A percentile compares a stretch with the other conserved stretches of the same genome.
Conservation (phyloP, 345 rosid genomes). For the Excoecaria agallocha region DNA sequence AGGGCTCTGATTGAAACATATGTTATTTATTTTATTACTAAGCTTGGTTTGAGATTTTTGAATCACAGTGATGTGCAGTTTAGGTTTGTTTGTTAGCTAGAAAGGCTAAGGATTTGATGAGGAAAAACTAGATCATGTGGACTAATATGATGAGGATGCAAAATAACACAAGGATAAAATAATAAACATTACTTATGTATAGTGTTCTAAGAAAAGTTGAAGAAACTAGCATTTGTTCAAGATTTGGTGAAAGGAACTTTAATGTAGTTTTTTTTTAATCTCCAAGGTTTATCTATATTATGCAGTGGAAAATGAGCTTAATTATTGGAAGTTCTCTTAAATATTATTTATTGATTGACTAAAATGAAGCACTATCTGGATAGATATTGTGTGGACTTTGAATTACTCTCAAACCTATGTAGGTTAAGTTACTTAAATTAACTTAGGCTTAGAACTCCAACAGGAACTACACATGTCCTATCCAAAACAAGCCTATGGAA, state of each 20-base stretch:
- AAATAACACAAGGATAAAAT: neutral
- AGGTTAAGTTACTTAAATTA: neutral
- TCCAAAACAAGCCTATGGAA: neutral
- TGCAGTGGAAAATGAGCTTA: neutral
- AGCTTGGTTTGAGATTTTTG: neutral
- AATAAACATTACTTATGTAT: neutral
- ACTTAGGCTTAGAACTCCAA: neutral
- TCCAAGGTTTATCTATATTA: neutral
- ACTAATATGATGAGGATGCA: neutral
- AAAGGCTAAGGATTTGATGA: too few relatives aligned
- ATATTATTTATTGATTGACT: neutral
- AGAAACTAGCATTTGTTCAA: neutral
- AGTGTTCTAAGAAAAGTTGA: neutral
- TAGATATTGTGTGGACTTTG: neutral
- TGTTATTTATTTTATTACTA: neutral
- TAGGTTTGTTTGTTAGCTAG: neutral
- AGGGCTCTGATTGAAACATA: neutral
- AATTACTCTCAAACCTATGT: neutral
- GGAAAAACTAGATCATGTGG: neutral
- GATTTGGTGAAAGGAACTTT: neutral
- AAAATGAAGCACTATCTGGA: neutral
- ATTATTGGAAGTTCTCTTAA: neutral
- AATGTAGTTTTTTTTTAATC: neutral
- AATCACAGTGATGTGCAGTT: neutral
- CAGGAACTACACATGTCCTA: neutral